Conservation (phyloP, 306 rosid species). For the Canavalia ensiformis region DNA sequence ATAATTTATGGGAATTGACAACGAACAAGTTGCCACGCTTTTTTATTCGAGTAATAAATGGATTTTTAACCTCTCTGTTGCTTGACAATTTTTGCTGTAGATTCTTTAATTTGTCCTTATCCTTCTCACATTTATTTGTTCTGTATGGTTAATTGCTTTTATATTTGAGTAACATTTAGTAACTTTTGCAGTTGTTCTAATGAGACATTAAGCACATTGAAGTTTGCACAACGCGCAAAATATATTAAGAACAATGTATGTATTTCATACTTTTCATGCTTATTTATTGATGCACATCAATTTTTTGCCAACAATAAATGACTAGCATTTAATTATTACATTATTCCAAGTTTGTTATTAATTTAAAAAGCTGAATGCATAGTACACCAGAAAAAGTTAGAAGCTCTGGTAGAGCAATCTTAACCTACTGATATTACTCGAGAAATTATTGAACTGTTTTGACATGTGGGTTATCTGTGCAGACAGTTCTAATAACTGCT, state of each 20-base stretch:
- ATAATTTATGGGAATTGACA: not conserved
- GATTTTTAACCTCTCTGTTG: constrained; percentile 17
- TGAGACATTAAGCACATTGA: constrained; percentile 98
- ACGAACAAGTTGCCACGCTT: constrained; percentile 7
- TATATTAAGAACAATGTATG: constrained; percentile 94
- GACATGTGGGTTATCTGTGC: constrained; percentile 20
- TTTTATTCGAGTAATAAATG: not conserved
- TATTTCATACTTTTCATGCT: constrained; percentile 19
- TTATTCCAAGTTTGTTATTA: constrained; percentile 19
- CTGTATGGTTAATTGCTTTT: constrained; percentile 22
- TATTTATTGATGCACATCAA: constrained; percentile 14
- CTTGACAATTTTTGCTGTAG: not conserved
- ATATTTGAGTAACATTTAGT: constrained; percentile 34
- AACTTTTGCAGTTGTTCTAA: constrained; percentile 82
- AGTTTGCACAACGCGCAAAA: constrained; percentile 98
- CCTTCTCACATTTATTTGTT: constrained; percentile 11
- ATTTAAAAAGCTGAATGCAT: constrained; percentile 7
- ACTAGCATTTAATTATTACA: constrained; percentile 7
- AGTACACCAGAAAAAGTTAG: not conserved
- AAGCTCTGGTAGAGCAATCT: constrained; percentile 6
- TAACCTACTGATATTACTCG: constrained; percentile 16
- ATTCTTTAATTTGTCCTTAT: constrained; percentile 27
- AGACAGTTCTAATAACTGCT: constrained; percentile 6
- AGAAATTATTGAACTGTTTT: not conserved
- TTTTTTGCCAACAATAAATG: constrained; percentile 6